These are phyloP conservation scores for Myochromella boudieri DNA, from an alignment of 768 basidiomycete species.

Conservation along the genomic window DNA sequence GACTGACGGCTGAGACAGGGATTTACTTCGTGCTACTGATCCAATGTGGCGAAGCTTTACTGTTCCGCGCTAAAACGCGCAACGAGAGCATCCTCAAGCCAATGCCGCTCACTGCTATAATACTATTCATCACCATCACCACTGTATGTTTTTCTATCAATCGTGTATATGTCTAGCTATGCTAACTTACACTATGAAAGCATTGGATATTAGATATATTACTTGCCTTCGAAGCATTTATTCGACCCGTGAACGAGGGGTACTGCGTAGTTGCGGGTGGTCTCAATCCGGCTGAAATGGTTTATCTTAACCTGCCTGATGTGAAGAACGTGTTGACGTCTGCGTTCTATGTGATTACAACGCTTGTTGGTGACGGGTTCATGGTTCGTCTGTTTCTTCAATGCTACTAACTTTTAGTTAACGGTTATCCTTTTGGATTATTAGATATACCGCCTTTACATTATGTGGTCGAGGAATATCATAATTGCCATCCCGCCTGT, in stretches of 20 bases:
- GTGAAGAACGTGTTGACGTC: constrained; percentile 8
- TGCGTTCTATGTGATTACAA: constrained; percentile 13
- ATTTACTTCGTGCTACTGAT: constrained; percentile 19
- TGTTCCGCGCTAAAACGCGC: constrained; percentile 13
- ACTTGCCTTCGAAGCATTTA: constrained; percentile 13
- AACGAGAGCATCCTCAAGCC: constrained; percentile 18
- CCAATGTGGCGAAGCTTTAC: constrained; percentile 16
- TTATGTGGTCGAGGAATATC: constrained; percentile 13
- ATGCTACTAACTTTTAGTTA: background rate
- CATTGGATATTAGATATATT: constrained; percentile 9
- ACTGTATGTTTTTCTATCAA: constrained; percentile 11
- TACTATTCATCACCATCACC: constrained; percentile 20
- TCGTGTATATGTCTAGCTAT: background rate
- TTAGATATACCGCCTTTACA: constrained; percentile 16
- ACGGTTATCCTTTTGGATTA: background rate
- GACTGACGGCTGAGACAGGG: constrained; percentile 5
- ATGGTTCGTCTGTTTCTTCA: constrained; percentile 9
- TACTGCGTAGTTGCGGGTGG: constrained; percentile 7
- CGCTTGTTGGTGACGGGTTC: constrained; percentile 14
- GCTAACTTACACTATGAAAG: background rate
- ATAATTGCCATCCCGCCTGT: constrained; percentile 10
- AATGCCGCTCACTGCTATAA: constrained; percentile 19
- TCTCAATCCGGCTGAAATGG: constrained; percentile 13
- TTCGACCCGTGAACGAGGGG: constrained; percentile 4
- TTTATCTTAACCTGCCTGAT: constrained; percentile 13